phyloP scores from a whole-genome alignment of 1,284 basidiomycete species.

The Pulveroboletus sp. region DNA sequence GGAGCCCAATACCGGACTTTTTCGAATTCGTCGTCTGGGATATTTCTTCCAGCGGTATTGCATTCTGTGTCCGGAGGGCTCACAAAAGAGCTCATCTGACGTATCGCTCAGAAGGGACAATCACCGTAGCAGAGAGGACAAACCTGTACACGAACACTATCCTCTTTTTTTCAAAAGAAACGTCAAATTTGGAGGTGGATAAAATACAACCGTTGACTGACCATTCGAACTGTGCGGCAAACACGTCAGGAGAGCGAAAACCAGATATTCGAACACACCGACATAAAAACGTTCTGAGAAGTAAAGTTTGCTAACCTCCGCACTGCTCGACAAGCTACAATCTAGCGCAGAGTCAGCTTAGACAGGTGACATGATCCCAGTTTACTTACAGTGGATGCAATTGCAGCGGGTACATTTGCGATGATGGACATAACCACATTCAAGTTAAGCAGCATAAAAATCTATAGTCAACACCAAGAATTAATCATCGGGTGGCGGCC shows the following conservation, averaged over 20 bases:
- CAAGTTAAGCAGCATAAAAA: slow-evolving; percentile 70
- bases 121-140: neutral
- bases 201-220: slow-evolving; percentile 44
- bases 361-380: rapidly evolving
- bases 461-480: slow-evolving; percentile 34
- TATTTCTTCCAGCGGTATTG: slow-evolving; percentile 51
- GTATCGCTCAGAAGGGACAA: neutral
- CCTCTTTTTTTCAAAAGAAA: slow-evolving; percentile 40
- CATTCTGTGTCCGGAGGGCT: slow-evolving; percentile 48
- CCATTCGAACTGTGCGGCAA: slow-evolving; percentile 30
- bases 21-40: slow-evolving; percentile 60
- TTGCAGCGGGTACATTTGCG: slow-evolving; percentile 71
- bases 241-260: slow-evolving; percentile 2
- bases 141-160: slow-evolving; percentile 55
- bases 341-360: slow-evolving; percentile 42
- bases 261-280: slow-evolving; percentile 30
- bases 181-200: slow-evolving; percentile 31
- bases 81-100: slow-evolving; percentile 61
- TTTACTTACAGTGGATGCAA: slow-evolving; percentile 59
- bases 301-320: slow-evolving; percentile 65
- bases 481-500: neutral
- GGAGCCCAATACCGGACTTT: slow-evolving; percentile 51
- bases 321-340: slow-evolving; percentile 70
- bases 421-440: slow-evolving; percentile 77
- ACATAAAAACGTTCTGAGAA: slow-evolving; percentile 52